Evolutionary conservation across 1,284 basidiomycete species (phyloP), one percentile per base, ranked within the genome.

Genomic region (Abortiporus biennis): DNA sequence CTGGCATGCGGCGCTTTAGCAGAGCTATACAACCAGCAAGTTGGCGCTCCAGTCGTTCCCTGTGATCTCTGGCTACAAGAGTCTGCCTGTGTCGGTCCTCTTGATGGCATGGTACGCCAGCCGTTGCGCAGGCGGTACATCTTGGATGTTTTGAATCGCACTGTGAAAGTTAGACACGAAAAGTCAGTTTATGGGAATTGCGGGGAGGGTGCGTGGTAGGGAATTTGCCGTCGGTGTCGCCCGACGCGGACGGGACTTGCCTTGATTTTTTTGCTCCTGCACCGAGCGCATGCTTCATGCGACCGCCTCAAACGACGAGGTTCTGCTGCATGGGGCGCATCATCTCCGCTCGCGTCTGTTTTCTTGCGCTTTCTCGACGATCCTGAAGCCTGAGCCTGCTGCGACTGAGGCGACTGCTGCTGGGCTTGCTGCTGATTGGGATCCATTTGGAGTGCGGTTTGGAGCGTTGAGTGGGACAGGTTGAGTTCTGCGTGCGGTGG

Each of bases 261-360:
- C 84, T 90, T 90, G 67, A 88, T 90, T 81, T 89, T 88, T 76
- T 90, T 89, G 68, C 80, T 84, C 74, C 87, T 83, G 73, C 87
- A 90, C 60, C 87, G 76, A 51, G 85, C 80, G 71, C 86, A 90
- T 49, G 86, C 86, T 66, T 90, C 87, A 68, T 90, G 86, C 54
- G 85, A 88, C 56, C 87, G 78, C 54, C 86, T 72, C 55, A 90
- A 74, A 46, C 86, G 77, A 55, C 86, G 75, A 38, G 85, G 82
- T 59, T 87, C 85, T 44, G 78, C 72, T 40, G 74, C 64, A 21
- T 72, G 61, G 30, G 65, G 44, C 41, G 65, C 63, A 29, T 80
- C 78, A 39, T 80, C 80, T 16, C 68, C 68, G 19, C 67, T 67
- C 3, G 65, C 62, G 46, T 71, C 76, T 34, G 64, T 69, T 63